Percentiles rank a stretch among this genome's conserved stretches.
Conservation (phyloP, 176 grass and related monocot genomes). For the Aechmea fasciata region DNA sequence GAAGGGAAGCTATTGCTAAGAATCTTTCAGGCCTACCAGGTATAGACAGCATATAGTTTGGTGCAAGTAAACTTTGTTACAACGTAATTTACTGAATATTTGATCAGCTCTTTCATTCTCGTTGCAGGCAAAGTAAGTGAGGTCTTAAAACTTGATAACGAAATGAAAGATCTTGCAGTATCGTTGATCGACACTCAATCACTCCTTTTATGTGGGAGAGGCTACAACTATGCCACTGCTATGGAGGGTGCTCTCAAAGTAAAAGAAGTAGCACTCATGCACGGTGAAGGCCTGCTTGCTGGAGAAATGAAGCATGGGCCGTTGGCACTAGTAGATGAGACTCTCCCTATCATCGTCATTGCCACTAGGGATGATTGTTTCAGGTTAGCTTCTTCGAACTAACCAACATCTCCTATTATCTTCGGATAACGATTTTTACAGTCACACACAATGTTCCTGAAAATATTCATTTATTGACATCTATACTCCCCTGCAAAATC, state of each 20-base stretch:
- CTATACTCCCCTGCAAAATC: too few species aligned
- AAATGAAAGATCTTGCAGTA: slow-evolving; percentile 82
- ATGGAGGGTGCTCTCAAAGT: slow-evolving; percentile 90
- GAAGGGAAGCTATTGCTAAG: slow-evolving; percentile 57
- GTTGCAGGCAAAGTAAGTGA: slow-evolving; percentile 45
- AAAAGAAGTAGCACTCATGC: slow-evolving; percentile 88
- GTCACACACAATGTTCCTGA: too few species aligned
- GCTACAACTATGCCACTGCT: slow-evolving; percentile 87
- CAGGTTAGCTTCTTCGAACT: slow-evolving; percentile 30
- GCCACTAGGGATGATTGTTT: slow-evolving; percentile 71
- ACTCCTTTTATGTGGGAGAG: slow-evolving; percentile 82
- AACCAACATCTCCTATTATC: slow-evolving; percentile 4
- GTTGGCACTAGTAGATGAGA: slow-evolving; percentile 82
- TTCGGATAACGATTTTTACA: not conserved
- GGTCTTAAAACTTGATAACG: slow-evolving; percentile 76
- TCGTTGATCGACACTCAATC: slow-evolving; percentile 62
- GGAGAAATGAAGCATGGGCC: slow-evolving; percentile 98
- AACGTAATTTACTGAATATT: too few species aligned
- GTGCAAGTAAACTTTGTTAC: not conserved
- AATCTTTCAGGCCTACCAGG: slow-evolving; percentile 56
- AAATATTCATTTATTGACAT: too few species aligned
- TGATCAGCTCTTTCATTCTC: too few species aligned
- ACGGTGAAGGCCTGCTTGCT: slow-evolving; percentile 90
- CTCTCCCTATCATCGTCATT: slow-evolving; percentile 80
- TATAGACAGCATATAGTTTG: slow-evolving; percentile 18